Conservation (phyloP, 2,329 filamentous ascomycete genomes). For the Ceratocystis colombiana region DNA sequence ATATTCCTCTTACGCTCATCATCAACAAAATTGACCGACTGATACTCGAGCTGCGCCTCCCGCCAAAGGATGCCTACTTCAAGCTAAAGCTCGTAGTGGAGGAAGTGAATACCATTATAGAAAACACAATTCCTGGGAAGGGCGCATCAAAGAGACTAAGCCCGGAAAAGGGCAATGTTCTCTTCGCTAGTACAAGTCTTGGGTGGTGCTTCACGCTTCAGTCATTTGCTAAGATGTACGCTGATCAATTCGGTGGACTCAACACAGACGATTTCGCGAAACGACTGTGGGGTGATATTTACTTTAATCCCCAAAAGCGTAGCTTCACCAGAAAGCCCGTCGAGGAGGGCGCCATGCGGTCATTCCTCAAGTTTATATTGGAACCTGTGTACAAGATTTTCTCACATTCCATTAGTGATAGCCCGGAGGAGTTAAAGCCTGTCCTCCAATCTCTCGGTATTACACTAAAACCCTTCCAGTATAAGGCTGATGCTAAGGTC, state of each 20-base stretch:
- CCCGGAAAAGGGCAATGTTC: slow-evolving; percentile 95
- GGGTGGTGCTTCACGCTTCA: slow-evolving; percentile 93
- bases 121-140: slow-evolving; percentile 70
- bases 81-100: slow-evolving; percentile 98
- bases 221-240: slow-evolving; percentile 94
- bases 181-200: slow-evolving; percentile 87
- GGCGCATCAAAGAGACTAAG: slow-evolving; percentile 74
- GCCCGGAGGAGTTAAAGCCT: slow-evolving; percentile 68
- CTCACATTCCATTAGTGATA: slow-evolving; percentile 87
- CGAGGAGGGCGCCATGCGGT: slow-evolving; percentile 69
- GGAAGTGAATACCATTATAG: slow-evolving; percentile 92
- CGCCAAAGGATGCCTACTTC: slow-evolving; percentile 93
- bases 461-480: slow-evolving; percentile 78
- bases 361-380: slow-evolving; percentile 88
- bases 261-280: slow-evolving; percentile 73
- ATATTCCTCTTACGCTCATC: slow-evolving; percentile 77
- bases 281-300: slow-evolving; percentile 91
- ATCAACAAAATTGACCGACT: slow-evolving; percentile 97
- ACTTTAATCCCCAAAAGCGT: slow-evolving; percentile 82
- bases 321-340: slow-evolving; percentile 82
- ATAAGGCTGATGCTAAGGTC: slow-evolving; percentile 79
- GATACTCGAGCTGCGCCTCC: slow-evolving; percentile 86
- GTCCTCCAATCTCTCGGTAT: slow-evolving; percentile 76
- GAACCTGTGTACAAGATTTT: slow-evolving; percentile 98
- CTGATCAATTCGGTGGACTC: slow-evolving; percentile 73